A percentile compares a stretch with the other conserved stretches of the same genome.
phyloP scores from a whole-genome alignment of 352 stramenopile species.

The Globisporangium recalcitrans region DNA sequence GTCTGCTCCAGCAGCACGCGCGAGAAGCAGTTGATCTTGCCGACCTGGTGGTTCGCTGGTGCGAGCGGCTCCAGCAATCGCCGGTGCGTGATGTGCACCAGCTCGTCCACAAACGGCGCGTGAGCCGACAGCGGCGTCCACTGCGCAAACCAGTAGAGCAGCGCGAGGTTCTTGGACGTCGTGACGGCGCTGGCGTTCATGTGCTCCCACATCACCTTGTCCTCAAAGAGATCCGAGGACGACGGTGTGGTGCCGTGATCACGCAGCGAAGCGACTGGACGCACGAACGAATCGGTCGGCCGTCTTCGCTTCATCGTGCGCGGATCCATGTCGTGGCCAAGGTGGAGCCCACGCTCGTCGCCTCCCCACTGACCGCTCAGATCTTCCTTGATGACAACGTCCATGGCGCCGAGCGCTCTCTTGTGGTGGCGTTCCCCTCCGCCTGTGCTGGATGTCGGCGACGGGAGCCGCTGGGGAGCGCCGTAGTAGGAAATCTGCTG shows the following conservation, averaged over 20 bases:
- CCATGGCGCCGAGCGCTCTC: background rate
- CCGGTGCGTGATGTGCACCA: constrained; percentile 36
- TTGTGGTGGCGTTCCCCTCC: background rate
- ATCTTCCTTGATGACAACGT: constrained; percentile 1
- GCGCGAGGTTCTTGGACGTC: constrained; percentile 56
- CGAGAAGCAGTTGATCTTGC: constrained; percentile 46
- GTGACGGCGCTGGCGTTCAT: constrained; percentile 29
- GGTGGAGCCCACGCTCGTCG: background rate
- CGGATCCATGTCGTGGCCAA: background rate
- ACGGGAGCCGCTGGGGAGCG: background rate
- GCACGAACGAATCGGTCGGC: constrained; percentile 15
- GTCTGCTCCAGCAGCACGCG: constrained; percentile 38
- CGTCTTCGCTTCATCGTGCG: constrained; percentile 13
- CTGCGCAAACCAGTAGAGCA: constrained; percentile 40
- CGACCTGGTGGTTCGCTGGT: constrained; percentile 10
- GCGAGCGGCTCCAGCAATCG: constrained; percentile 28
- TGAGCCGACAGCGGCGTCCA: constrained; percentile 49
- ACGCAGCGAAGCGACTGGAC: constrained; percentile 1
- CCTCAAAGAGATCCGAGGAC: constrained; percentile 27
- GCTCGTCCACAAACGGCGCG: constrained; percentile 38
- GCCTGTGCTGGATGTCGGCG: background rate
- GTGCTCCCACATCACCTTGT: constrained; percentile 55
- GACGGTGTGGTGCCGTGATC: constrained; percentile 1
- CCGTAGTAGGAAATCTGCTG: constrained; percentile 7
- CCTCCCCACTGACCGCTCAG: constrained; percentile 1